Base-by-base conservation (phyloP, 129 eudicot species). In the Heracleum sosnowskyi region DNA sequence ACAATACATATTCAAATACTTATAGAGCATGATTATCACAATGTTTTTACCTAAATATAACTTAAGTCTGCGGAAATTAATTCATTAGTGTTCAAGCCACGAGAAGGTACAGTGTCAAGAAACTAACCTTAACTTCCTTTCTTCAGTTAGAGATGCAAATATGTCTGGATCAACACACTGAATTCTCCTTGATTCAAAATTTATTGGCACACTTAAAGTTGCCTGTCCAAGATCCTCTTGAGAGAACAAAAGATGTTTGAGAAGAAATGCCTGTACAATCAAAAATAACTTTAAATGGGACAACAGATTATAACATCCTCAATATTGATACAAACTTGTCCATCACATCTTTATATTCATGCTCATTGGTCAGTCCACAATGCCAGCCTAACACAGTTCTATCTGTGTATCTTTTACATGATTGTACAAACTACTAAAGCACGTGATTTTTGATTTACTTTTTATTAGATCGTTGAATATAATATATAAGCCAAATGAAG, bases 231-330 rank as follows among this genome's bases (percentile, higher is more conserved):
- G 78, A 33, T 88, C 96, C 82, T 91, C 90, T 44, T 87, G 89
- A 55, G 71, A 73, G 78, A 93, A 93, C 39, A 93, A 76, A 75
- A 93, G 97, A 75, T 88, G 84, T 77, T 91, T 93, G 81, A 93
- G 98, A 82, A 93, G 97, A 86, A 93, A 91, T 78, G 97, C 98
- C 98, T 93, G 91, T 89, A 87, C 36, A 80, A 79, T 26, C 63
- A 76, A 81, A 79, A 42, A 66, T 11, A 29, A 66, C 29, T 53
- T 69, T 47, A 35, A 44, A 66, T 46, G 77, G 72, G 64, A 60
- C 55, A 13, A 8, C 4, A 37, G 74, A 66, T 66, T 66, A 29
- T 66, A 24, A 33, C 37, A 66, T 66, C 72, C 39, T 66, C 13
- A 29, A 66, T 15, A 66, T 6, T 33, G 10, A 66, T 66, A 66